Conservation (phyloP, 176 grass and related monocot genomes). For the Triticum urartu region DNA sequence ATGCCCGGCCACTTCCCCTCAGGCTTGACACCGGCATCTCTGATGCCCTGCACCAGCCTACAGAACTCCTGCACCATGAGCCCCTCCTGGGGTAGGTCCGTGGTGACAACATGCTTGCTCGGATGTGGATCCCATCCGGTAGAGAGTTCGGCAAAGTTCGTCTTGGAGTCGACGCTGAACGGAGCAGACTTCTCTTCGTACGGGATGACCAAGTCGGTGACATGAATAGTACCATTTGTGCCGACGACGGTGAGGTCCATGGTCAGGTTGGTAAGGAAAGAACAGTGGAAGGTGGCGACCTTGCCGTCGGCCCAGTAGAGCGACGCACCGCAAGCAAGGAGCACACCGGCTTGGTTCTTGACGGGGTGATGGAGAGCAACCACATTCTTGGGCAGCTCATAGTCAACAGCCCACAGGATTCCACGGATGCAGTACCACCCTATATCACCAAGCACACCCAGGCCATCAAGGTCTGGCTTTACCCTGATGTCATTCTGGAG, state of each 20-base stretch:
- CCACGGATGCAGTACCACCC: constrained; percentile 84
- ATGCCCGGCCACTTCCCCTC: constrained; percentile 68
- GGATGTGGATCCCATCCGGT: constrained; percentile 58
- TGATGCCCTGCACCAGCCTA: constrained; percentile 52
- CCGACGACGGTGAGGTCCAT: constrained; percentile 60
- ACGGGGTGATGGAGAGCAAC: constrained; percentile 35
- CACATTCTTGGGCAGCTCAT: constrained; percentile 54
- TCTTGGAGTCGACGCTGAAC: constrained; percentile 46
- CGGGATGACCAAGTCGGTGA: constrained; percentile 64
- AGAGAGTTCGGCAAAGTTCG: constrained; percentile 44
- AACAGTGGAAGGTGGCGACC: constrained; percentile 58
- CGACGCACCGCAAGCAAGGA: constrained; percentile 58
- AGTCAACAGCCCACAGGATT: constrained; percentile 74
- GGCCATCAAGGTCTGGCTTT: constrained; percentile 76
- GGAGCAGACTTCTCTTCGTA: constrained; percentile 45
- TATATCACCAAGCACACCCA: constrained; percentile 67
- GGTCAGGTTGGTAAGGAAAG: constrained; percentile 65
- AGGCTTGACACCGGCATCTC: constrained; percentile 51
- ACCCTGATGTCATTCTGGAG: constrained; percentile 83
- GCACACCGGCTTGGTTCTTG: constrained; percentile 56
- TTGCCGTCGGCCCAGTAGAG: constrained; percentile 61
- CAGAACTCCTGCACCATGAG: constrained; percentile 73
- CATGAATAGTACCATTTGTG: constrained; percentile 64
- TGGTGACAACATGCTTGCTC: constrained; percentile 42
- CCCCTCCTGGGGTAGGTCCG: constrained; percentile 63